A percentile compares a stretch with the other conserved stretches of the same genome.
These are phyloP conservation scores for Sclerotinia minor DNA, from an alignment of 2,329 filamentous ascomycete species.

Conservation along the genomic window DNA sequence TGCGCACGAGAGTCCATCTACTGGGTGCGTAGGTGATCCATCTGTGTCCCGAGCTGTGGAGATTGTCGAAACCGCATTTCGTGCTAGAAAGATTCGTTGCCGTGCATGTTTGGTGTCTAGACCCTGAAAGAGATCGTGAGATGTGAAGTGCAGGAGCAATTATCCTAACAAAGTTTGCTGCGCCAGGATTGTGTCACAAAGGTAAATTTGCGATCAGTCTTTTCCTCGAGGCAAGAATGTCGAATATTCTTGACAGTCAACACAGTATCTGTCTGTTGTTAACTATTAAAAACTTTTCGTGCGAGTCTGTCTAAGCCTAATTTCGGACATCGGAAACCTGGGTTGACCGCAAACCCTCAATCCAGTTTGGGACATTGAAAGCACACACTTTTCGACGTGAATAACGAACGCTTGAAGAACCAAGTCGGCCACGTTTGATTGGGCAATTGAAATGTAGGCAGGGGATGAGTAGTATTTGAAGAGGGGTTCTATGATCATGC, in stretches of 20 bases:
- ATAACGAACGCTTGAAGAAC: constrained; percentile 5
- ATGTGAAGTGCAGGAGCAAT: not conserved
- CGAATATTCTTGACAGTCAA: not conserved
- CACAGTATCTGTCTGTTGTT: not conserved
- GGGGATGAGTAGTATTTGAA: constrained; percentile 21
- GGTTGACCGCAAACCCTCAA: constrained; percentile 9
- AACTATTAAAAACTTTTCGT: not conserved
- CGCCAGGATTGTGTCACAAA: not conserved
- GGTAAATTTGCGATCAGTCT: not conserved
- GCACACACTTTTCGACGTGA: not conserved
- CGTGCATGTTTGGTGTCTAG: not conserved
- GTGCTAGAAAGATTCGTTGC: constrained; percentile 1
- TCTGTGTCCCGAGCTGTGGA: not conserved
- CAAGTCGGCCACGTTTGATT: constrained; percentile 21
- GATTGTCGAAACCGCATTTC: not conserved
- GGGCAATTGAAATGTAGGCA: constrained; percentile 15
- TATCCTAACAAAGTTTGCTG: not conserved
- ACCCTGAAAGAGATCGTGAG: not conserved
- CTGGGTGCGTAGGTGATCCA: not conserved
- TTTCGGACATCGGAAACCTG: constrained; percentile 13
- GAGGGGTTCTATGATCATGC: constrained; percentile 13
- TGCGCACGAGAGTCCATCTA: not conserved
- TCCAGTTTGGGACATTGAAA: constrained; percentile 8
- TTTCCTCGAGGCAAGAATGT: not conserved
- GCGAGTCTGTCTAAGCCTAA: not conserved